A percentile compares a stretch with the other conserved stretches of the same genome.
phyloP scores from a whole-genome alignment of 192 early-diverging fungal genomes.

The Podila epigama region DNA sequence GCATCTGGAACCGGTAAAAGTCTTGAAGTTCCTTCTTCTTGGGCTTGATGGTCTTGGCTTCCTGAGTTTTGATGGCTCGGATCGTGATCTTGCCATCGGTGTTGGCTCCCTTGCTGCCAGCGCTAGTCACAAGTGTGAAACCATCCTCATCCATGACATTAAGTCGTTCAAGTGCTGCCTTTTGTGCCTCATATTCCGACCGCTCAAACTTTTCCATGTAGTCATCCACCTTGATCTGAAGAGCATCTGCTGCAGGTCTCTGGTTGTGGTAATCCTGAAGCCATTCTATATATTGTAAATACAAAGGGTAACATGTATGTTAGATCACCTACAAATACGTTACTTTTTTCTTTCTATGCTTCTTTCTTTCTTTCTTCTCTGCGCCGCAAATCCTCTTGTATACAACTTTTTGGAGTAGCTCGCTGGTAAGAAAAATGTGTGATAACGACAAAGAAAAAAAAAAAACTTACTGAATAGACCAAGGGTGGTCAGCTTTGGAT shows the following conservation, averaged over 20 bases:
- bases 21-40: slow-evolving; percentile 58
- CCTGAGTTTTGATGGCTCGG: slow-evolving; percentile 62
- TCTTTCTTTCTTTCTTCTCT: too few relatives aligned
- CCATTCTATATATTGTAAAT: slow-evolving; percentile 46
- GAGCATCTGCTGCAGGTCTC: slow-evolving; percentile 44
- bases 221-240: slow-evolving; percentile 72
- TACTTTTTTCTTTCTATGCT: too few relatives aligned
- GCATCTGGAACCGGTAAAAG: slow-evolving; percentile 97
- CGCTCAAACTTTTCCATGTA: slow-evolving; percentile 82
- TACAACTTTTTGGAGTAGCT: too few relatives aligned
- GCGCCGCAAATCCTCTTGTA: too few relatives aligned
- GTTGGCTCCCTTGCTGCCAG: slow-evolving; percentile 70
- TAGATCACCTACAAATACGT: too few relatives aligned
- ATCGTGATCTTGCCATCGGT: slow-evolving; percentile 72
- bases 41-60: slow-evolving; percentile 3
- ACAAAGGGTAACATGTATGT: too few relatives aligned
- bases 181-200: slow-evolving; percentile 74
- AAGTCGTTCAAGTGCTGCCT: slow-evolving; percentile 65
- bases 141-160: slow-evolving; percentile 94
- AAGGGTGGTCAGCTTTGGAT: slow-evolving; percentile 55
- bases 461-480: slow-evolving; percentile 58
- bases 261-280: slow-evolving; percentile 52
- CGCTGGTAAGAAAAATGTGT: background rate
- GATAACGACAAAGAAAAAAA: background rate
- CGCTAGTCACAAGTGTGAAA: slow-evolving; percentile 84